phyloP scores from a whole-genome alignment of 495 filamentous ascomycete genomes.

The Podospora comata region DNA sequence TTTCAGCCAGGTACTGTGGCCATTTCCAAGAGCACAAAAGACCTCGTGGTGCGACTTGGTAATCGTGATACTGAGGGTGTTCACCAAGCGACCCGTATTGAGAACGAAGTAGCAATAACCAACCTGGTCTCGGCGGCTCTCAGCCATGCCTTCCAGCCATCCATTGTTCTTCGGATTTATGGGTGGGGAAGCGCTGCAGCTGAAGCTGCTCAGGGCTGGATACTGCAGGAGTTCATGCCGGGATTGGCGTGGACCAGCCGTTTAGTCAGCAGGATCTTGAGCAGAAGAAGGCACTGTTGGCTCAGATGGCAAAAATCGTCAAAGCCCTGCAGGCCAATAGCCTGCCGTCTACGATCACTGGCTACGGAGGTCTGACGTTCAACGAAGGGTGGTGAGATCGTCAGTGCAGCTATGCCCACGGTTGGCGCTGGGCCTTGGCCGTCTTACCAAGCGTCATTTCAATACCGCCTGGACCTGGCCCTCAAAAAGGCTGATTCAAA shows the following conservation, averaged over 20 bases:
- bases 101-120: slow-evolving; percentile 15
- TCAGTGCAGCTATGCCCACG: background rate
- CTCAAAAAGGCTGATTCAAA: slow-evolving; percentile 8
- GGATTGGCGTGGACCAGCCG: background rate
- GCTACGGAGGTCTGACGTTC: background rate
- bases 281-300: slow-evolving; percentile 2
- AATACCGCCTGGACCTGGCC: background rate
- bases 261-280: background rate
- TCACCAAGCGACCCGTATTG: slow-evolving; percentile 7
- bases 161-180: slow-evolving; percentile 12
- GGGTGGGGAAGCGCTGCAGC: slow-evolving; percentile 12
- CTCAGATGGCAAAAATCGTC: slow-evolving; percentile 10
- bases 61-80: slow-evolving; percentile 9
- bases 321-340: slow-evolving; percentile 8
- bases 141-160: slow-evolving; percentile 3
- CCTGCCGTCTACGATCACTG: slow-evolving; percentile 2
- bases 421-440: slow-evolving; percentile 6
- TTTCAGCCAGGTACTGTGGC: slow-evolving; percentile 3
- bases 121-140: slow-evolving; percentile 6
- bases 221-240: slow-evolving; percentile 15
- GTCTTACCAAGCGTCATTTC: slow-evolving; percentile 4
- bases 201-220: slow-evolving; percentile 10
- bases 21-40: slow-evolving; percentile 8
- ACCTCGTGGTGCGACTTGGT: slow-evolving; percentile 12
- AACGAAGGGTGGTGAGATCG: background rate